Base-by-base conservation (phyloP, 2,329 filamentous ascomycete species). In the Sporothrix phasma region DNA sequence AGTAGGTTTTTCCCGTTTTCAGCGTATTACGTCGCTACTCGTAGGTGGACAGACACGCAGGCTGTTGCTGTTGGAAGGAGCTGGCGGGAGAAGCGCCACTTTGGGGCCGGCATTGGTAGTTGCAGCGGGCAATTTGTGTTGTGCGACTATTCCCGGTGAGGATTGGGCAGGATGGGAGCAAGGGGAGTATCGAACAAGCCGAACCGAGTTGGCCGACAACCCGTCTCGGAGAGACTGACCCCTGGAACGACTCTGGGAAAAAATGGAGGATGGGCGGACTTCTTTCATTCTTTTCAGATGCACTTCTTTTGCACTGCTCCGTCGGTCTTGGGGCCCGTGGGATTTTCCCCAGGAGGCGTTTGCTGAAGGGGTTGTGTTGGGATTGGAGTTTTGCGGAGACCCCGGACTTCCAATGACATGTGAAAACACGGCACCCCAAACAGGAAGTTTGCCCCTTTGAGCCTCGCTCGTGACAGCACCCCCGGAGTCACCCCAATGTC, bases 371-470 rank as follows among this genome's bases (percentile, higher is more conserved):
- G 49, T 53, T 34, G 29, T 56, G 13, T 56, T n/a, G 51, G 34
- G 19, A 6, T 47, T 31, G 31, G 26, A 46, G 24, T 5, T 59
- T 59, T 65, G 64, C 64, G 64, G 64, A 65, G 64, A 65, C 64
- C 64, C 63, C 64, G 45, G 64, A 62, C 62, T 61, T 22, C n/a
- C 31, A 19, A 22, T 65, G 63, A 58, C 64, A 65, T 65, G 64
- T 65, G 64, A 65, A 65, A 65, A 56, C 26, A 26, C 43, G 45
- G 39, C 19, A 24, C 43, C 22, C 58, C 26, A 56, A 56, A 43
- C 43, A 39, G 58, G 47, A 64, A 64, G 24, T 41, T 45, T 46
- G 41, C 58, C 31, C 31, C 47, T 47, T 61, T 37, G 19, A 46
- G 62, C 51, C 26, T 61, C 47, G 47, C 56, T 53, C 54, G 46